A percentile compares a stretch with the other conserved stretches of the same genome.
These are phyloP conservation scores for Fusarium protoensiforme DNA, from an alignment of 2,329 filamentous ascomycete genomes.

Conservation along the genomic window DNA sequence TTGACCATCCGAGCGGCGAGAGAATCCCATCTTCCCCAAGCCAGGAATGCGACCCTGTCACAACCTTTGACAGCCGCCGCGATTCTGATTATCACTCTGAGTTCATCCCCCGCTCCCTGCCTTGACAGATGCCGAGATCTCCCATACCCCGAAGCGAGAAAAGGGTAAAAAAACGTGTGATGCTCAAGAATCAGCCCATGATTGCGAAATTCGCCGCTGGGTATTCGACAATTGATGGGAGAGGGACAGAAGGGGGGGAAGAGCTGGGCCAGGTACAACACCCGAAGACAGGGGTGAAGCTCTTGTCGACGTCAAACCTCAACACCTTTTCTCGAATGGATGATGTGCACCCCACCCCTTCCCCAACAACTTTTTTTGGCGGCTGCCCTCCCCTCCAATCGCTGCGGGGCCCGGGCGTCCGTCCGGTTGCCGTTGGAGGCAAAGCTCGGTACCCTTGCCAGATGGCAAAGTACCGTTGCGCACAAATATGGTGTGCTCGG, in stretches of 20 bases:
- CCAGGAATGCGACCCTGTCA: not conserved
- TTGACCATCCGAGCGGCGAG: not conserved
- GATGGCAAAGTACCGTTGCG: conserved; percentile 2
- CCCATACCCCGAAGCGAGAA: conserved; percentile 9
- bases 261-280: conserved; percentile 8
- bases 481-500: rapidly evolving
- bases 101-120: conserved; percentile 4
- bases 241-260: not conserved
- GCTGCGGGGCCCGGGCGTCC: conserved; percentile 12
- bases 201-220: conserved; percentile 33
- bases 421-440: conserved; percentile 19
- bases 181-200: conserved; percentile 40
- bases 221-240: conserved; percentile 37
- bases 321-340: conserved; percentile 34
- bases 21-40: not conserved
- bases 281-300: not conserved
- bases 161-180: conserved; percentile 7
- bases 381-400: conserved; percentile 35
- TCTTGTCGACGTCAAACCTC: conserved; percentile 37
- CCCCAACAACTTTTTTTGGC: conserved; percentile 46
- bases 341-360: conserved; percentile 38
- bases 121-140: conserved; percentile 24
- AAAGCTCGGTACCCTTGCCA: conserved; percentile 8
- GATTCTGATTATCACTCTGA: conserved; percentile 25
- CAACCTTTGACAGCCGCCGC: conserved; percentile 18